These are phyloP conservation scores for Colletotrichum gloeosporioides DNA, from an alignment of 2,329 filamentous ascomycete genomes.

Conservation along the genomic window DNA sequence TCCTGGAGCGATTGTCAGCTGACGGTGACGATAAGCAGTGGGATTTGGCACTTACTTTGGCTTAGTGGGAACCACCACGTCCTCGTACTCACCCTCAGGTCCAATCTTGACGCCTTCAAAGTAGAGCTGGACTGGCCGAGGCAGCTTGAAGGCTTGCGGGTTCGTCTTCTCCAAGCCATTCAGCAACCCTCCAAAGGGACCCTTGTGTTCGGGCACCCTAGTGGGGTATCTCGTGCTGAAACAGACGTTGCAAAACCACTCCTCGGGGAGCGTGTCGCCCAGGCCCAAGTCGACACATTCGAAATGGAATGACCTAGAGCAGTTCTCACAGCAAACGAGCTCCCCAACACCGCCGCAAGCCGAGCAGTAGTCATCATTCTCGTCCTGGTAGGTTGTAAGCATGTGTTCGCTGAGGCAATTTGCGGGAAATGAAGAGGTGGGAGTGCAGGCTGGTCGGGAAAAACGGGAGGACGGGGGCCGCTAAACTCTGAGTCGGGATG, in stretches of 20 bases:
- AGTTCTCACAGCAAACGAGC: conserved; percentile 93
- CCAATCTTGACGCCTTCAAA: conserved; percentile 84
- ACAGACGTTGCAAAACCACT: conserved; percentile 87
- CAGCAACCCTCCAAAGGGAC: conserved; percentile 67
- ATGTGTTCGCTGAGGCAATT: conserved; percentile 22
- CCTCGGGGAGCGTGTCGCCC: conserved; percentile 69
- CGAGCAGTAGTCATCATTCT: conserved; percentile 91
- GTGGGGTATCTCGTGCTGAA: conserved; percentile 54
- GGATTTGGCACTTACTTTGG: conserved; percentile 61
- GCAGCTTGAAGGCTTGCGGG: conserved; percentile 75
- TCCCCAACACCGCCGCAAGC: conserved; percentile 84
- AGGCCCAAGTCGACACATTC: conserved; percentile 84
- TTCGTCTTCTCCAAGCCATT: conserved; percentile 71
- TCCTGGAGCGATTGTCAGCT: conserved; percentile 45
- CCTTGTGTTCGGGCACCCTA: conserved; percentile 50
- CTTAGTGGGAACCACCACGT: conserved; percentile 61
- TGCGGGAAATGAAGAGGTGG: conserved; percentile 16
- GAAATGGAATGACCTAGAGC: conserved; percentile 88
- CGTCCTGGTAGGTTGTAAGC: conserved; percentile 53
- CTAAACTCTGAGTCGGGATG: conserved; percentile 22
- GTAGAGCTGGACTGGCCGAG: conserved; percentile 71
- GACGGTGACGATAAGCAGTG: neutral
- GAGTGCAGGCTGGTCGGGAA: conserved; percentile 30
- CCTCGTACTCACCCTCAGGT: conserved; percentile 81
- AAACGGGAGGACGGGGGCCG: conserved; percentile 26